Evolutionary conservation across 768 basidiomycete species (phyloP).

Genomic region (Leccinum disarticulatum): DNA sequence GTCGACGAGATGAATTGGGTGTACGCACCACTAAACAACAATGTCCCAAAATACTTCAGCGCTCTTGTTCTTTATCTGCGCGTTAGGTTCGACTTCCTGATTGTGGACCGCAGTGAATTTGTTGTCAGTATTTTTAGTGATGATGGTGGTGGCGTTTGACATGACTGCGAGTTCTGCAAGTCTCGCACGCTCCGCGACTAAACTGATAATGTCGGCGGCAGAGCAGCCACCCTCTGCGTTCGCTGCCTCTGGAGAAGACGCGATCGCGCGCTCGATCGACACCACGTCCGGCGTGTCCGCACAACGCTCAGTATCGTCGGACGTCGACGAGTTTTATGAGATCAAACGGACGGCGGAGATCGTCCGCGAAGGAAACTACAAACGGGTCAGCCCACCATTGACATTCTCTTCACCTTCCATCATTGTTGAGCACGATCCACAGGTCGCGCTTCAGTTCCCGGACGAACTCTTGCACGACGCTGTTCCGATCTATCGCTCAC

Average conservation of each 20-base stretch:
- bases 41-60: slow-evolving; percentile 23
- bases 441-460: slow-evolving; percentile 94
- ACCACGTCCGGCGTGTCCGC: slow-evolving; percentile 42
- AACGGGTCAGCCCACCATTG: slow-evolving; percentile 52
- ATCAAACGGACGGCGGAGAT: slow-evolving; percentile 62
- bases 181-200: not conserved
- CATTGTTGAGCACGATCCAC: slow-evolving; percentile 3
- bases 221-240: slow-evolving; percentile 36
- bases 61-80: too few species aligned
- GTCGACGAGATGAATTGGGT: not conserved
- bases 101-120: not conserved
- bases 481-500: slow-evolving; percentile 72
- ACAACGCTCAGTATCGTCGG: slow-evolving; percentile 27
- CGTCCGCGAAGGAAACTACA: slow-evolving; percentile 62
- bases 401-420: not conserved
- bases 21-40: slow-evolving; percentile 25
- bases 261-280: slow-evolving; percentile 55
- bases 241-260: slow-evolving; percentile 61
- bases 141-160: not conserved
- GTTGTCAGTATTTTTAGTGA: not conserved
- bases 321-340: slow-evolving; percentile 72
- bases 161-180: not conserved
- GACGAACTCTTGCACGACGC: slow-evolving; percentile 88
- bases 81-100: not conserved
- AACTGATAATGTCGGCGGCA: slow-evolving; percentile 11